Percentiles rank a stretch among this genome's conserved stretches.
Conservation (phyloP, 225 moss, liverwort and hornwort species). For the Antitrichia curtipendula region DNA sequence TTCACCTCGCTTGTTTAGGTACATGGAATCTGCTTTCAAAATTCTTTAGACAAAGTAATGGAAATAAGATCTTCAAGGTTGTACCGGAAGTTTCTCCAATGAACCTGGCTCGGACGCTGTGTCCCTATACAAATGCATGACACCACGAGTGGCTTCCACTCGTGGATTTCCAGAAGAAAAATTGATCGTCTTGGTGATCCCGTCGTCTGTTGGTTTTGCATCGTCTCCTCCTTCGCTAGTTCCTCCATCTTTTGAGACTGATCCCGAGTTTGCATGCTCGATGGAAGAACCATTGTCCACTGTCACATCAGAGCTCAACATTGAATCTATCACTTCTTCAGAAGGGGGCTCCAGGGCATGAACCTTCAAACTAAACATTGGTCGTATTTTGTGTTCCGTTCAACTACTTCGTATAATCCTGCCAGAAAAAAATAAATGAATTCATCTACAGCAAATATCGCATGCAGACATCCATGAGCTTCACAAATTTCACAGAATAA, state of each 20-base stretch:
- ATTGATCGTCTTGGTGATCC: constrained; percentile 40
- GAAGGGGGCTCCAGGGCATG: constrained; percentile 46
- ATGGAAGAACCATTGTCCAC: background rate
- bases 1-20: background rate
- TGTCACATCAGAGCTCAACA: constrained; percentile 18
- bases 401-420: background rate
- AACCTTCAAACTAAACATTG: constrained; percentile 59
- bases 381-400: background rate
- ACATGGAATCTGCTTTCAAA: background rate
- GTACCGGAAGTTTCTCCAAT: constrained; percentile 72
- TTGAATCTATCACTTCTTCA: constrained; percentile 37
- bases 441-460: background rate
- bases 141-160: constrained; percentile 78
- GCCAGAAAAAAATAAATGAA: background rate
- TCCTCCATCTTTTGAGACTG: constrained; percentile 3
- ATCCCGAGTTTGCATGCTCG: constrained; percentile 1
- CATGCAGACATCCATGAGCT: background rate
- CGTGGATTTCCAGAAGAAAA: constrained; percentile 94
- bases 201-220: constrained; percentile 5
- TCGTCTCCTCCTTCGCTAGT: constrained; percentile 12
- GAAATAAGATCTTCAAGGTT: background rate
- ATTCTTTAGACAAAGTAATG: background rate
- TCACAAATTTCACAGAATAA: background rate
- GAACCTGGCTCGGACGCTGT: constrained; percentile 67
- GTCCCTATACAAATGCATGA: constrained; percentile 85